Conservation (phyloP, 73 alveolate genomes). For the Paraurostyla sp. region DNA sequence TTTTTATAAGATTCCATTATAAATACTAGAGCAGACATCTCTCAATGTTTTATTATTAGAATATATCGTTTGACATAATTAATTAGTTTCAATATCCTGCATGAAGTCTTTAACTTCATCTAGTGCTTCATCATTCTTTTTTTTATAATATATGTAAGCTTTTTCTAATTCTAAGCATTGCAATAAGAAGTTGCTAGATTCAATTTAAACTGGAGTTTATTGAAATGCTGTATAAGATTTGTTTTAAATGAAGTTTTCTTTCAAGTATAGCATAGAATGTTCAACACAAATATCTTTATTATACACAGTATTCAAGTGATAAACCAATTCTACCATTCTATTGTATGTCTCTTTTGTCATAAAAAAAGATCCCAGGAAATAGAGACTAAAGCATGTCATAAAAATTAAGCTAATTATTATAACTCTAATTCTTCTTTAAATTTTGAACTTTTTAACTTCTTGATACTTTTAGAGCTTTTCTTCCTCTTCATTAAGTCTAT, state of each 20-base stretch:
- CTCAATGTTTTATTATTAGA: neutral
- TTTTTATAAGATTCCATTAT: constrained; percentile 11
- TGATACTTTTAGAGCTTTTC: neutral
- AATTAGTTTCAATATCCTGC: constrained; percentile 22
- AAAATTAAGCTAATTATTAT: neutral
- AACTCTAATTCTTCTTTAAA: neutral
- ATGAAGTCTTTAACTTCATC: neutral
- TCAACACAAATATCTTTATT: constrained; percentile 29
- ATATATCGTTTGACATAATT: neutral
- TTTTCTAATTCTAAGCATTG: constrained; percentile 16
- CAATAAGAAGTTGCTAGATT: neutral
- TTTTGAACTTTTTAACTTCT: neutral
- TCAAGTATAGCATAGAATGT: neutral
- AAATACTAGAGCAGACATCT: neutral
- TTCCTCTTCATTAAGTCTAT: neutral
- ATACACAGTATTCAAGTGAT: neutral
- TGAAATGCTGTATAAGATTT: neutral
- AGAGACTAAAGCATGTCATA: constrained; percentile 23
- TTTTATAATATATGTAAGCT: neutral
- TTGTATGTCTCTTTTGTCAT: neutral
- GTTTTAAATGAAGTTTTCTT: neutral
- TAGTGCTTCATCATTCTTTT: neutral
- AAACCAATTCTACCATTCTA: neutral
- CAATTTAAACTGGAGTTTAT: neutral
- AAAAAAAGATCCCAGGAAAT: constrained; percentile 24